Conservation (phyloP, 208 protist genomes). For the Trypanosoma avium region DNA sequence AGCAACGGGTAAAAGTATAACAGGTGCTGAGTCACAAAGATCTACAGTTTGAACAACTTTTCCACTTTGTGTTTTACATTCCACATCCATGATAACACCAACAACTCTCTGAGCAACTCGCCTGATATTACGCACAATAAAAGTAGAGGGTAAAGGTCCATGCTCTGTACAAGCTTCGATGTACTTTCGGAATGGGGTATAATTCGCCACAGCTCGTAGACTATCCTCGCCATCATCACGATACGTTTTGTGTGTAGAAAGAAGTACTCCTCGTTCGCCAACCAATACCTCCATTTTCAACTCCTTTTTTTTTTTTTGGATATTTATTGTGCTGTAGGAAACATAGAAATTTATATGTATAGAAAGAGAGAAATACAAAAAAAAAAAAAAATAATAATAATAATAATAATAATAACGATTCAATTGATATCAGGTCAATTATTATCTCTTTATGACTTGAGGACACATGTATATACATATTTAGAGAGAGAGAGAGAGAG, state of each 20-base stretch:
- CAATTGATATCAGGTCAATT: too few species aligned
- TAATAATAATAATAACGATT: too few species aligned
- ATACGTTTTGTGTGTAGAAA: conserved; percentile 76
- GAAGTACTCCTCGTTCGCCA: conserved; percentile 32
- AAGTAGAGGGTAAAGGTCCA: conserved; percentile 42
- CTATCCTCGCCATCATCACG: conserved; percentile 35
- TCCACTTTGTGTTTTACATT: conserved; percentile 36
- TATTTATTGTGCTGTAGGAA: too few species aligned
- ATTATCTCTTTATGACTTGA: too few species aligned
- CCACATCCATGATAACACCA: conserved; percentile 53
- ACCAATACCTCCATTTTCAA: conserved; percentile 59
- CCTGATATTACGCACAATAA: conserved; percentile 51
- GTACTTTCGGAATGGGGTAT: conserved; percentile 50
- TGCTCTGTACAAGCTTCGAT: conserved; percentile 29
- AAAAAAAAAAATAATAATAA: conserved; percentile 3
- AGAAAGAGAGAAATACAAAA: conserved; percentile 9
- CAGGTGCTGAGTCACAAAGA: conserved; percentile 34
- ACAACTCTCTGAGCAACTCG: conserved; percentile 65
- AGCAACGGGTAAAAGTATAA: conserved; percentile 53
- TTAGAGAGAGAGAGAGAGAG: too few species aligned
- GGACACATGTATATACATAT: conserved; percentile 1
- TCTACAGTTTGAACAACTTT: conserved; percentile 40
- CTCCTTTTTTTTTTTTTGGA: neutral
- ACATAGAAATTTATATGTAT: neutral
- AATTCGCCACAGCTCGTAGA: conserved; percentile 45